Base-by-base conservation (phyloP, 192 early-diverging fungal genomes). In the Coemansia sp. region DNA sequence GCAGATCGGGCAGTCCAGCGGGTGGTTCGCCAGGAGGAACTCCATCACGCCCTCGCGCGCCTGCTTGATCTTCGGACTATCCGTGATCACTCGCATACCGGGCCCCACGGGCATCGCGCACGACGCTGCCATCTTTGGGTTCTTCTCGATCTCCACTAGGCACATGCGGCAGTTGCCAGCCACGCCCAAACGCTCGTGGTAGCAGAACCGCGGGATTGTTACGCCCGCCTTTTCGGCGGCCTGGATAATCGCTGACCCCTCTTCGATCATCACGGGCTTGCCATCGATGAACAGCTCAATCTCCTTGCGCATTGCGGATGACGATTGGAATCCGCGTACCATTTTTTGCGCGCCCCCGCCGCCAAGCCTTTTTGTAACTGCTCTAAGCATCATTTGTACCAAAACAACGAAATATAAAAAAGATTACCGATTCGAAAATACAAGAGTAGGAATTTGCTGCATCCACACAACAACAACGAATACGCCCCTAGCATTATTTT, bases 141-240 rank as follows among this genome's bases (percentile, higher is more conserved):
- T 88, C 77, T 91, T 94, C 81, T 97, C 96, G 39, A 99, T 84
- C 85, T 99, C 98, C 35, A 99, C 96, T 64, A 99, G 88, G 76
- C 98, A 99, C 96, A 99, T 98, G 76, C 98, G 93, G 78, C 98
- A 99, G 89, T 99, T 99, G 75, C 98, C 98, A 11, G 98, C 98
- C 59, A 99, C 87, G 13, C 93, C 91, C 45, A 99, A 87, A 44
- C 98, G 93, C 77, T 96, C 94, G 86, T 93, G 90, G 86, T 92
- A 91, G 80, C 89, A 88, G 73, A 92, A 91, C 16, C 88, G 80
- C 10, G 84, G 85, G 48, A 86, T 85, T 54, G 79, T 92, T 66
- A 93, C 93, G 29, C 96, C 96, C 42, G 93, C 94, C 81, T 94
- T 90, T 65, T 99, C 97, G 70, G 94, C 95, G 24, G 97, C 97